Evolutionary conservation across 148 eudicot species (phyloP).

Genomic region (Fagopyrum esculentum): DNA sequence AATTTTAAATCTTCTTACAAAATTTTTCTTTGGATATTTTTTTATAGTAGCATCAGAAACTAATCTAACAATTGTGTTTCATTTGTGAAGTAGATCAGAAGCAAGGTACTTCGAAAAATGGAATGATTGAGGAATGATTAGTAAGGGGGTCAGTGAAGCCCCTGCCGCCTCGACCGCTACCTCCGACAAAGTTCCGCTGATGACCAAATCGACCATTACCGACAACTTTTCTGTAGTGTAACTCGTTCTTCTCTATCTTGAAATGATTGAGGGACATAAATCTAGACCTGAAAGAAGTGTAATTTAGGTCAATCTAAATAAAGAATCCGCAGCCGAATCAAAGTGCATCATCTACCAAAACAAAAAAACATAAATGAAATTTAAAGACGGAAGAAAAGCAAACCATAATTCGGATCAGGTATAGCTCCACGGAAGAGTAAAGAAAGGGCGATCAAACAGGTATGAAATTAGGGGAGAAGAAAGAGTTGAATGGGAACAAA

Average conservation of each 20-base stretch:
- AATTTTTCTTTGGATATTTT: no score
- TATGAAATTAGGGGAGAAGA: neutral
- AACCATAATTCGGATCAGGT: neutral
- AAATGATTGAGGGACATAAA: conserved; percentile 93
- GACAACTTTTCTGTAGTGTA: conserved; percentile 43
- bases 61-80: no score
- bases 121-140: conserved; percentile 11
- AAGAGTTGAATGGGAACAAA: no score
- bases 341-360: neutral
- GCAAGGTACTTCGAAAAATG: no score
- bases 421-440: neutral
- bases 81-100: no score
- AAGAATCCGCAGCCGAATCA: conserved; percentile 2
- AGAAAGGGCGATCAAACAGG: neutral
- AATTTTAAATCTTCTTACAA: no score
- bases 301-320: neutral
- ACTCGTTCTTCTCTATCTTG: conserved; percentile 61
- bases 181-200: conserved; percentile 38
- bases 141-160: conserved; percentile 38
- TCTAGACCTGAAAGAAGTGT: conserved; percentile 26
- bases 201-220: conserved; percentile 40
- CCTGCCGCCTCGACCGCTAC: conserved; percentile 29
- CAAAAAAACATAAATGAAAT: neutral
- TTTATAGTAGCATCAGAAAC: no score
- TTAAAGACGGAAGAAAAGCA: neutral